phyloP scores from a whole-genome alignment of 495 filamentous ascomycete species.

The Penicillium macrosclerotiorum region DNA sequence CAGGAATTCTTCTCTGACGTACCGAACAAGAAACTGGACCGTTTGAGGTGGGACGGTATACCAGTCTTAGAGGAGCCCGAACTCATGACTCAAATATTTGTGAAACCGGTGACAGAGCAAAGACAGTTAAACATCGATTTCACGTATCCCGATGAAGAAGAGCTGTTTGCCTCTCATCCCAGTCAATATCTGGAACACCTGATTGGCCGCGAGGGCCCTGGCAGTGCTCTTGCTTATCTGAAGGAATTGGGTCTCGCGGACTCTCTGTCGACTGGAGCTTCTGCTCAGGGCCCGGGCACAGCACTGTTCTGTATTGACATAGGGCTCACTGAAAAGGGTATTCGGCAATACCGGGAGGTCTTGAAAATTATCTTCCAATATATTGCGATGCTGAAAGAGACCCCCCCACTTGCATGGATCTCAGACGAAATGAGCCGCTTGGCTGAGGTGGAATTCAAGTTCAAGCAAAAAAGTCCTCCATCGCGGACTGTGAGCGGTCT shows the following conservation, averaged over 20 bases:
- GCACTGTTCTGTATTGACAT: constrained; percentile 80
- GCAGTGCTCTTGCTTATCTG: constrained; percentile 91
- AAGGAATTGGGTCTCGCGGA: constrained; percentile 97
- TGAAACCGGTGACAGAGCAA: constrained; percentile 94
- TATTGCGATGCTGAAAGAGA: constrained; percentile 78
- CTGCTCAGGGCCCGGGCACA: constrained; percentile 74
- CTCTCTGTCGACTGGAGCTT: constrained; percentile 74
- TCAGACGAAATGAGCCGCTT: constrained; percentile 86
- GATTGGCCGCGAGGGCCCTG: constrained; percentile 94
- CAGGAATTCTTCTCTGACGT: constrained; percentile 80
- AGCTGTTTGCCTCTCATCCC: constrained; percentile 77
- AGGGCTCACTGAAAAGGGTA: constrained; percentile 79
- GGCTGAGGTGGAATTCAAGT: constrained; percentile 89
- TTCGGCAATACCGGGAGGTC: constrained; percentile 85
- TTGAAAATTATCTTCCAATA: constrained; percentile 92
- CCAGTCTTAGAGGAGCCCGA: constrained; percentile 65
- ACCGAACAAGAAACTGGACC: constrained; percentile 77
- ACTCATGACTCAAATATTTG: constrained; percentile 79
- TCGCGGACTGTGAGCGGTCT: constrained; percentile 82
- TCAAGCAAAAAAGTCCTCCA: constrained; percentile 90
- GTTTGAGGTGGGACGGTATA: constrained; percentile 76
- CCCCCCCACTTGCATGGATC: constrained; percentile 86
- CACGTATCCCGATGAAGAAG: constrained; percentile 85
- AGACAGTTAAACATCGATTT: constrained; percentile 82
- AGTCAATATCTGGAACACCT: constrained; percentile 89